A percentile compares a stretch with the other conserved stretches of the same genome.
phyloP scores from a whole-genome alignment of 768 basidiomycete genomes.

The Filobasidium wieringae region DNA sequence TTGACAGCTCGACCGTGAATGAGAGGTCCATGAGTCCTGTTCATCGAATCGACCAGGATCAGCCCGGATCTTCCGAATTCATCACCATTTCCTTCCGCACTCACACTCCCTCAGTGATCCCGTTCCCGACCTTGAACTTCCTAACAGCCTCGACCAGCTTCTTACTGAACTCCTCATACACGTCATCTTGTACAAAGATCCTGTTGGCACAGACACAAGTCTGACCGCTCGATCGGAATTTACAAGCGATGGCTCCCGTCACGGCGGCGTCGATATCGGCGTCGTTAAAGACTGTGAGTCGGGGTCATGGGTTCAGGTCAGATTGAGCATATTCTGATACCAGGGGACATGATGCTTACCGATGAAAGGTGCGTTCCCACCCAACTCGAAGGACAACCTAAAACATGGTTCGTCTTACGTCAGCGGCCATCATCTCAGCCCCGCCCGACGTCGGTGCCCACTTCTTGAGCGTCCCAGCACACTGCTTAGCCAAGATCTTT shows the following conservation, averaged over 20 bases:
- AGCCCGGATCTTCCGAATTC: too few species aligned
- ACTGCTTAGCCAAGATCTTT: constrained; percentile 40
- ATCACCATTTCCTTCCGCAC: constrained; percentile 27
- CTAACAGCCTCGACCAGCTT: constrained; percentile 57
- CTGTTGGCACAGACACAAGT: constrained; percentile 37
- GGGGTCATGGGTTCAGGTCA: not conserved
- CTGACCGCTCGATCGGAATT: constrained; percentile 38
- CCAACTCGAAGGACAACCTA: constrained; percentile 32
- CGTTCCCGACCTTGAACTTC: constrained; percentile 65
- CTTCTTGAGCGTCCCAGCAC: constrained; percentile 39
- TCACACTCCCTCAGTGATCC: constrained; percentile 64
- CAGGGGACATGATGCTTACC: constrained; percentile 28
- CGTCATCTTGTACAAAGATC: constrained; percentile 44
- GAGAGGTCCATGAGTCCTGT: constrained; percentile 75
- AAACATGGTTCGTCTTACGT: not conserved
- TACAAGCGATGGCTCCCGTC: constrained; percentile 47
- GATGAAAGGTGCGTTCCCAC: constrained; percentile 92
- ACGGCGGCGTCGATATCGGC: constrained; percentile 88
- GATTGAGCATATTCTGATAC: not conserved
- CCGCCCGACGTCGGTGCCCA: not conserved
- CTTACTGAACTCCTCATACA: constrained; percentile 86
- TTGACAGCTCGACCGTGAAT: constrained; percentile 75
- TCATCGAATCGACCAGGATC: not conserved
- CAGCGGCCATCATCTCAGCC: not conserved
- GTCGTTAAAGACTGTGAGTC: constrained; percentile 62